Evolutionary conservation across 192 early-diverging fungal species (phyloP), one percentile per base, ranked within the genome.

Genomic region (Coemansia sp.): DNA sequence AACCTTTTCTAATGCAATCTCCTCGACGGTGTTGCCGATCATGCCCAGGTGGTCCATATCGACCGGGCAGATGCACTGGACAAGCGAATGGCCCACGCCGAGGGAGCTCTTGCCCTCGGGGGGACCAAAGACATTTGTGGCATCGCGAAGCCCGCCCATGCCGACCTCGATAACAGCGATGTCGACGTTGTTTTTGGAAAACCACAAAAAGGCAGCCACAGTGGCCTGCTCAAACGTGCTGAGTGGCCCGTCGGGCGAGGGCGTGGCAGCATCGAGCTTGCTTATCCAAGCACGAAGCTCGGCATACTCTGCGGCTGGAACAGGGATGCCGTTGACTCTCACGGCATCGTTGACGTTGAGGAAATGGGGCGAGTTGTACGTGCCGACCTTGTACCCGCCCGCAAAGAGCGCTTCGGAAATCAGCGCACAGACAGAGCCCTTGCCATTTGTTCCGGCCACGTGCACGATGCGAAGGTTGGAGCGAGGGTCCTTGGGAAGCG

Each of bases 361-460:
- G 57, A 95, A 85, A 74, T 94, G 91, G 41, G 94, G 94, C 33
- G 91, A 92, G 61, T 89, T 92, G 81, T 90, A 94, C 12, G 85
- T 85, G 38, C 89, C 94, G 15, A 64, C 68, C 21, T 49, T 69
- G 65, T 82, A 82, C n/a, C 79, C 71, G 1, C 64, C 79, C 18
- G 79, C 61, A 15, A 60, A 52, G 57, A 76, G 62, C 8, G 71
- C 79, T 43, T 73, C 67, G 4, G 79, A 69, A 34, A 82, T 58
- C 36, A 89, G 78, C 7, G 93, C 87, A 66, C 89, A 89, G 7
- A 92, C 87, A 0, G 91, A 93, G 14, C 94, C 94, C 72, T 95
- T 95, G 52, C 94, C 94, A 69, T 95, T 95, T 1, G 94, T 95
- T 18, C 94, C 94, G 7, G 92, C 92, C 1, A 95, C 90, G 72